Conservation (phyloP, 306 rosid species). For the Trifolium subterraneum region DNA sequence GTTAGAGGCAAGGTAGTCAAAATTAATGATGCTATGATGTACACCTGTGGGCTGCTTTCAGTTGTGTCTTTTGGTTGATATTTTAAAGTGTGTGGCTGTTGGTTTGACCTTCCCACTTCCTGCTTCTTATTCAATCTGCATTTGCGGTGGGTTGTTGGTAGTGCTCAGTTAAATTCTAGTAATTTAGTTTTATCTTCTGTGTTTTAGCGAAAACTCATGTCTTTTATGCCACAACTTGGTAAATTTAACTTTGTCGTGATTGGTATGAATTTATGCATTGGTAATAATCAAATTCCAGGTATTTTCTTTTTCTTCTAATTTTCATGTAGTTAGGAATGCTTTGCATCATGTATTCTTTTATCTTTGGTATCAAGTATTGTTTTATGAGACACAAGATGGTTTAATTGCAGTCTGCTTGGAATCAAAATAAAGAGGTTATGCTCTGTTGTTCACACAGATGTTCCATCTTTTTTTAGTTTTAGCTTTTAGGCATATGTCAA, state of each 20-base stretch:
- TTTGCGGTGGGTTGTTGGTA: neutral
- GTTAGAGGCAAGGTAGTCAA: slow-evolving; percentile 1
- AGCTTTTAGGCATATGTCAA: neutral
- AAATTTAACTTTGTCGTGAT: neutral
- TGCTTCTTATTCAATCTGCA: neutral
- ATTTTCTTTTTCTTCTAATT: slow-evolving; percentile 23
- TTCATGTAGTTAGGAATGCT: slow-evolving; percentile 21
- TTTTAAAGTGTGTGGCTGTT: neutral
- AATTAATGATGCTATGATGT: too few relatives aligned
- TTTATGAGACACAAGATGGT: slow-evolving; percentile 23
- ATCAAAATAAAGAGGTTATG: slow-evolving; percentile 28
- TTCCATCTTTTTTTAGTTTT: neutral
- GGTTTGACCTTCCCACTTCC: neutral
- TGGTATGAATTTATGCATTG: neutral
- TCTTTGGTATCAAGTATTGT: slow-evolving; percentile 14
- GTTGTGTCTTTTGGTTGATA: neutral
- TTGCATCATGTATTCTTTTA: slow-evolving; percentile 27
- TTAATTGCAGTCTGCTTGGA: slow-evolving; percentile 27
- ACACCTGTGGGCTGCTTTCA: slow-evolving; percentile 21
- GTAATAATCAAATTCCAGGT: neutral
- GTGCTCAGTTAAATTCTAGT: neutral
- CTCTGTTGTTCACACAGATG: slow-evolving; percentile 14
- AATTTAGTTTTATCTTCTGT: neutral
- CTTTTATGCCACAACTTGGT: neutral
- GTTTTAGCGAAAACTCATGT: neutral